phyloP scores from a whole-genome alignment of 2,329 filamentous ascomycete genomes.

The Talaromyces sp. region DNA sequence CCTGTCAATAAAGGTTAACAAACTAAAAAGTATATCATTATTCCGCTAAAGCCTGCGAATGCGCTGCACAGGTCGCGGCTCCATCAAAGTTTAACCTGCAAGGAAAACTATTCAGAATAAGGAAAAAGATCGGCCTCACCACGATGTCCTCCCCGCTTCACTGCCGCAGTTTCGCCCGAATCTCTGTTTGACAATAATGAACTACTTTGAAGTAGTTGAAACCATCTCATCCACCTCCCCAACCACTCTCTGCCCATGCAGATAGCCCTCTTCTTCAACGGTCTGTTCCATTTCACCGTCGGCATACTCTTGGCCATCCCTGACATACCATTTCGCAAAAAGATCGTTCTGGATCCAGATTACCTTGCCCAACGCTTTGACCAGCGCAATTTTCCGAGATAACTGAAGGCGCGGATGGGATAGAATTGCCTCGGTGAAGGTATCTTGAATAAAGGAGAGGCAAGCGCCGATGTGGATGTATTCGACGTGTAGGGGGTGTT shows the following conservation, averaged over 20 bases:
- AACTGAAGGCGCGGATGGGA: conserved; percentile 63
- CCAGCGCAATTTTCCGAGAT: conserved; percentile 64
- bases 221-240: conserved; percentile 17
- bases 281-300: conserved; percentile 40
- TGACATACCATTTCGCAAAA: conserved; percentile 76
- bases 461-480: conserved; percentile 72
- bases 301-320: conserved; percentile 58
- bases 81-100: too few relatives aligned
- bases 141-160: too few relatives aligned
- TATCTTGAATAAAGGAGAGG: conserved; percentile 70
- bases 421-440: conserved; percentile 70
- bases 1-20: too few relatives aligned
- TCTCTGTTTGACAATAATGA: too few relatives aligned
- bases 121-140: too few relatives aligned
- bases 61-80: too few relatives aligned
- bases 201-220: neutral
- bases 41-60: too few relatives aligned
- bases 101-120: too few relatives aligned
- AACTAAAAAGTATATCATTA: too few relatives aligned
- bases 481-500: conserved; percentile 70
- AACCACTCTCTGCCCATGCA: conserved; percentile 57
- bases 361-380: conserved; percentile 72
- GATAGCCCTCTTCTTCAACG: conserved; percentile 58
- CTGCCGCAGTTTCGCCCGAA: too few relatives aligned
- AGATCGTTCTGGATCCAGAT: conserved; percentile 87